Percentiles rank a stretch among this genome's conserved stretches.
Evolutionary conservation across 257 asterid species (phyloP).

Genomic region (Solanum stenotomum): DNA sequence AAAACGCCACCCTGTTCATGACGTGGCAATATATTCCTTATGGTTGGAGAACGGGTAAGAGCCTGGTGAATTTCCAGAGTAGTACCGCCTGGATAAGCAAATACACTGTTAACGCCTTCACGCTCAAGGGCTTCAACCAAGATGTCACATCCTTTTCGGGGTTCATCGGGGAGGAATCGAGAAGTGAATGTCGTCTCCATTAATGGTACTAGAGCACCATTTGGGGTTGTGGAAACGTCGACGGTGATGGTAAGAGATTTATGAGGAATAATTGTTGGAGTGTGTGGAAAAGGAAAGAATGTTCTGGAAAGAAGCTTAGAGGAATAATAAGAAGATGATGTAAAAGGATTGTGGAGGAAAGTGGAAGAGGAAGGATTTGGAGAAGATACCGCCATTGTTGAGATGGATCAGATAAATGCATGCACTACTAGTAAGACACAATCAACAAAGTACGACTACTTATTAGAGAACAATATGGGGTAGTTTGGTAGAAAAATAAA

Average conservation of each 20-base stretch:
- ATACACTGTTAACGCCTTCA: slow-evolving; percentile 70
- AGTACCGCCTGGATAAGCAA: slow-evolving; percentile 85
- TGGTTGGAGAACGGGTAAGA: slow-evolving; percentile 53
- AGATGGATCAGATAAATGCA: background rate
- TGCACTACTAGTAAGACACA: background rate
- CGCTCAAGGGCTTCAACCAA: slow-evolving; percentile 82
- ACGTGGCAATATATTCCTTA: slow-evolving; percentile 74
- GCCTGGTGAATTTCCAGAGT: slow-evolving; percentile 88
- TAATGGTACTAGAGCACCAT: background rate
- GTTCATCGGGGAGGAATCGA: slow-evolving; percentile 56
- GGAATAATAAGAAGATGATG: slow-evolving; percentile 1
- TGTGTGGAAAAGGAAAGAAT: slow-evolving; percentile 9
- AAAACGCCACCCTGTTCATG: slow-evolving; percentile 80
- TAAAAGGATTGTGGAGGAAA: background rate
- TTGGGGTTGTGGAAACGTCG: slow-evolving; percentile 15
- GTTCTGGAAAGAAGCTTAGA: slow-evolving; percentile 12
- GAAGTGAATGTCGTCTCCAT: slow-evolving; percentile 14
- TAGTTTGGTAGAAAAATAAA: too few relatives aligned
- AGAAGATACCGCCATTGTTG: slow-evolving; percentile 6
- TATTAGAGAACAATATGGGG: too few relatives aligned
- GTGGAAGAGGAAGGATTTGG: slow-evolving; percentile 20
- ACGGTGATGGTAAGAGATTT: slow-evolving; percentile 6
- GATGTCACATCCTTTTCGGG: slow-evolving; percentile 68
- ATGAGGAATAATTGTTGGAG: background rate
- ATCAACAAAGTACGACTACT: background rate